Base-by-base conservation (phyloP, 768 basidiomycete species). In the Boletus sp. region DNA sequence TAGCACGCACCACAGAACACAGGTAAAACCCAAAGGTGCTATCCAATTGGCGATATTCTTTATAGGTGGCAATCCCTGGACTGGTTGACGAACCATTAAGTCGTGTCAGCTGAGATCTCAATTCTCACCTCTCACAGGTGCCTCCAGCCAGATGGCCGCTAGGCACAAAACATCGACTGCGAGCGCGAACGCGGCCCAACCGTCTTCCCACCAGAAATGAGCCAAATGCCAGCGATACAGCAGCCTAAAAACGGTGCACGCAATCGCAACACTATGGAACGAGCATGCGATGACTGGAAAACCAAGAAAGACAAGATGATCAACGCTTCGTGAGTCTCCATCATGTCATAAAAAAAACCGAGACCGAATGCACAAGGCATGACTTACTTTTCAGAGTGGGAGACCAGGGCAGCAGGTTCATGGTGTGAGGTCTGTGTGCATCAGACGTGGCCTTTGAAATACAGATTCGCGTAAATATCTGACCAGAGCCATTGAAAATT, bases 191-290 rank as follows among this genome's bases (percentile, higher is more conserved):
- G 52, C 46, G 4, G 64, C 67, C 61, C 60, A 68, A 7, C 45
- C 58, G 35, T 71, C 71, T 40, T 73, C 70, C 71, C 70, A 71
- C 66, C 71, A 68, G 18, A 70, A 71, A 17, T 46, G 47, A 5
- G 51, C 33, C 50, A 52, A 66, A 39, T 58, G 49, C 58, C 58
- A 58, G 30, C 67, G 63, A 50, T 66, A 66, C 4, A 15, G 0
- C 8, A 73, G n/a, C 49, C 70, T 59, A 15, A 68, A 64, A 4
- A 62, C 5, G 7, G 70, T 73, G 48, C 59, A 54, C 12, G 54
- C 36, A 18, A 73, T 65, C 20, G 69, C 69, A 3, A 62, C 47
- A 2, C 56, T n/a, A 2, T 71, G 69, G 15, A 59, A 63, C 7
- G 44, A 29, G 20, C 44, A 45, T 7, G 55, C 59, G 41, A 62